phyloP scores from a whole-genome alignment of 2,329 filamentous ascomycete species.

The Colletotrichum zoysiae region DNA sequence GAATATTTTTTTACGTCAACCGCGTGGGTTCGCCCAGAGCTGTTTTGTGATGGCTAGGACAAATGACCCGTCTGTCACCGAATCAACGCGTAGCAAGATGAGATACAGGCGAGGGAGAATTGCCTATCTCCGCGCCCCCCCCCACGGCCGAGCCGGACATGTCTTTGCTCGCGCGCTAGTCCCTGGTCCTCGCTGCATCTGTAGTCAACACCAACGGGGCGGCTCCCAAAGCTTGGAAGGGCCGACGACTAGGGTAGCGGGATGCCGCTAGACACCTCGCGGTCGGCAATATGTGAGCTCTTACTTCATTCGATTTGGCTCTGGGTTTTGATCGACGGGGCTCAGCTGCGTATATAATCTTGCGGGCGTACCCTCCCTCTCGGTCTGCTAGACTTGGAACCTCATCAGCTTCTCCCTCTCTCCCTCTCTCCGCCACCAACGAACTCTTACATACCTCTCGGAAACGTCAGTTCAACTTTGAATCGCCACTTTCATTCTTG shows the following conservation, averaged over 20 bases:
- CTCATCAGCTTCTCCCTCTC: conserved; percentile 30
- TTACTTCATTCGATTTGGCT: conserved; percentile 41
- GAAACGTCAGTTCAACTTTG: conserved; percentile 12
- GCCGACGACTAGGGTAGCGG: conserved; percentile 13
- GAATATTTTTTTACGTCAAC: conserved; percentile 41
- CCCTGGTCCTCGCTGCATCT: conserved; percentile 25
- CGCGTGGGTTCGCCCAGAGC: conserved; percentile 34
- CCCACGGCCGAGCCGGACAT: conserved; percentile 39
- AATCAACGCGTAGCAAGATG: conserved; percentile 28
- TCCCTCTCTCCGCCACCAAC: conserved; percentile 7
- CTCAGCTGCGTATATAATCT: conserved; percentile 38
- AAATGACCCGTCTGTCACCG: conserved; percentile 35
- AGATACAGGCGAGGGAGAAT: conserved; percentile 26
- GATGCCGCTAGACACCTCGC: conserved; percentile 20
- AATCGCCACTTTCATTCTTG: conserved; percentile 2
- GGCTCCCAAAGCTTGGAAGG: conserved; percentile 25
- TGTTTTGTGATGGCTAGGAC: conserved; percentile 34
- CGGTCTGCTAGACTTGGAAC: conserved; percentile 10
- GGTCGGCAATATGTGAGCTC: conserved; percentile 27
- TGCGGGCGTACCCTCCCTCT: conserved; percentile 32
- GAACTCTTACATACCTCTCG: conserved; percentile 23
- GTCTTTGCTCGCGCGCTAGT: conserved; percentile 35
- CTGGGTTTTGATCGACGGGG: conserved; percentile 25
- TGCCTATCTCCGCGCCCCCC: conserved; percentile 32
- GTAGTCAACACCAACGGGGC: conserved; percentile 16